Percentiles rank a stretch among this genome's conserved stretches.
Evolutionary conservation across 768 basidiomycete species (phyloP).

Genomic region (Phaffia australis): DNA sequence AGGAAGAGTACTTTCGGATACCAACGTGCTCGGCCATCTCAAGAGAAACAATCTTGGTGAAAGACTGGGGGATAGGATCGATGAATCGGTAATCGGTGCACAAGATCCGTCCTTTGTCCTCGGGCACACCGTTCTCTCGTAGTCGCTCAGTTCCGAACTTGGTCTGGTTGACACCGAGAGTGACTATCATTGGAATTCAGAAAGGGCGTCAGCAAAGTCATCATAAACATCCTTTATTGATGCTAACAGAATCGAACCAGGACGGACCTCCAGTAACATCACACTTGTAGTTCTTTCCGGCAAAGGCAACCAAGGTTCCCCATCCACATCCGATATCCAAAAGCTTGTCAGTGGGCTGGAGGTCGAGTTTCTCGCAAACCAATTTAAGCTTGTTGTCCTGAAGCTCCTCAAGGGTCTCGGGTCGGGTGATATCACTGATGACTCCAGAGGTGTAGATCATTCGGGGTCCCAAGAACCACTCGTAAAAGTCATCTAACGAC

Average conservation of each 20-base stretch:
- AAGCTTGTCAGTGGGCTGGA: conserved; percentile 66
- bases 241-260: background rate
- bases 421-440: conserved; percentile 54
- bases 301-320: conserved; percentile 90
- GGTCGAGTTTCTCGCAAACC: conserved; percentile 86
- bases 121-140: conserved; percentile 57
- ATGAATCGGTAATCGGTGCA: conserved; percentile 91
- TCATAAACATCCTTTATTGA: background rate
- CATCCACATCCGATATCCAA: conserved; percentile 57
- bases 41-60: conserved; percentile 85
- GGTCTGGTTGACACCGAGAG: conserved; percentile 80
- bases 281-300: conserved; percentile 93
- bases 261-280: conserved; percentile 67
- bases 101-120: conserved; percentile 72
- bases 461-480: conserved; percentile 87
- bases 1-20: conserved; percentile 76
- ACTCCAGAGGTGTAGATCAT: conserved; percentile 98
- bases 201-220: background rate
- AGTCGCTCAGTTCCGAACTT: conserved; percentile 86
- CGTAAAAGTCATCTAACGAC: conserved; percentile 71
- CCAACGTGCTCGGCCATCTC: conserved; percentile 99
- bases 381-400: conserved; percentile 97
- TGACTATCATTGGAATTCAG: conserved; percentile 44
- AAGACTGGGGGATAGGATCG: conserved; percentile 58
- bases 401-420: conserved; percentile 80